Evolutionary conservation across 768 basidiomycete genomes (phyloP).

Genomic region (Omphalotus guepiniiformis): DNA sequence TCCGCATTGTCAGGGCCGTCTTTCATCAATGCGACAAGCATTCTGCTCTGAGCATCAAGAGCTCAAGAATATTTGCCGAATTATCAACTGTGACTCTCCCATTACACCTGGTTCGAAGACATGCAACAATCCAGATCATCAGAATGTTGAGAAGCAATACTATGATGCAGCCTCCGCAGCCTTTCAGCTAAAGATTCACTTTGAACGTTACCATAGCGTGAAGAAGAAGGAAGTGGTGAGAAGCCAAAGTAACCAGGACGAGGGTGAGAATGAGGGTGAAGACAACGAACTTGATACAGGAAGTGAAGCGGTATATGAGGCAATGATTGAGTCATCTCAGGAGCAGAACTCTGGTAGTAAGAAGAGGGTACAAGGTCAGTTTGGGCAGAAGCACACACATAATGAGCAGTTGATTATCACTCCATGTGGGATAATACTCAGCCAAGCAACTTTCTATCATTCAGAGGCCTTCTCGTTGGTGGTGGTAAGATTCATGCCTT

Average conservation of each 20-base stretch:
- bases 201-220: constrained; percentile 9
- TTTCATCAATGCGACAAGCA: not conserved
- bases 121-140: constrained; percentile 10
- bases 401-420: constrained; percentile 26
- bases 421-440: constrained; percentile 27
- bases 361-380: constrained; percentile 17
- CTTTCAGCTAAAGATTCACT: constrained; percentile 11
- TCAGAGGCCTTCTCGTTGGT: constrained; percentile 17
- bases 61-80: constrained; percentile 1
- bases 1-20: not conserved
- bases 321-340: not conserved
- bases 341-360: constrained; percentile 5
- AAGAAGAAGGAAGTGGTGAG: not conserved
- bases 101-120: constrained; percentile 3
- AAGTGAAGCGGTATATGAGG: not conserved
- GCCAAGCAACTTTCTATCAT: constrained; percentile 20
- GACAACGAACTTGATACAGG: not conserved
- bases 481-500: constrained; percentile 18
- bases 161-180: constrained; percentile 7
- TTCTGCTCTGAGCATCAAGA: constrained; percentile 4
- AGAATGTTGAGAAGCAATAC: constrained; percentile 8
- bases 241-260: not conserved
- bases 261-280: not conserved
- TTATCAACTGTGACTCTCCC: constrained; percentile 6
- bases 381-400: constrained; percentile 22